Conservation (phyloP, 345 rosid genomes). For the Boechera stricta region DNA sequence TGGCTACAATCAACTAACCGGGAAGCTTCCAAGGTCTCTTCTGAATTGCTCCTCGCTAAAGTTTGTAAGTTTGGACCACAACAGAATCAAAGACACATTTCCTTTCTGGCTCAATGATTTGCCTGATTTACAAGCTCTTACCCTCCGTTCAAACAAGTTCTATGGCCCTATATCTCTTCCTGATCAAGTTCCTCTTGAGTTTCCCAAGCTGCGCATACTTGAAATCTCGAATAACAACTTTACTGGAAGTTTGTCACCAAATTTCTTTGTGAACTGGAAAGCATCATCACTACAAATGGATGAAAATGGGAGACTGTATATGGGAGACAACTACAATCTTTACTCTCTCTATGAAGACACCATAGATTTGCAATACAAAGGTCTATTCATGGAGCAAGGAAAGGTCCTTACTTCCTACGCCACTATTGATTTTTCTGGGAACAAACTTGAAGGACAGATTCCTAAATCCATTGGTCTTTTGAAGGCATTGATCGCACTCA, state of each 20-base stretch:
- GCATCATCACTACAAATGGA: not conserved
- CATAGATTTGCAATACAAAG: not conserved
- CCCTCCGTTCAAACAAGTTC: slow-evolving; percentile 33
- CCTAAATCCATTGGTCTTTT: not conserved
- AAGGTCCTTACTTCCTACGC: not conserved
- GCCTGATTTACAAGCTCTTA: not conserved
- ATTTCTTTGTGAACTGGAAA: not conserved
- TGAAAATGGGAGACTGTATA: not conserved
- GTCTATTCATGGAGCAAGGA: not conserved
- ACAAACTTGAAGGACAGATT: not conserved
- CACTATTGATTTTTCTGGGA: not conserved
- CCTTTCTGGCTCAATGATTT: slow-evolving; percentile 26
- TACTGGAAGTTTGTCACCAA: not conserved
- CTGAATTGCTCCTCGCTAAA: not conserved
- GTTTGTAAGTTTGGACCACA: slow-evolving; percentile 6
- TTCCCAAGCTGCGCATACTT: slow-evolving; percentile 8
- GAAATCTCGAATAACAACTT: not conserved
- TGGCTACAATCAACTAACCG: slow-evolving; percentile 13
- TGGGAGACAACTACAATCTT: not conserved
- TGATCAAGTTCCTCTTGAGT: not conserved
- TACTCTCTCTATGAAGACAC: not conserved
- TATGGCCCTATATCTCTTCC: slow-evolving; percentile 15
- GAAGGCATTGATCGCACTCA: not conserved
- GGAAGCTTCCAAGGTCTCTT: slow-evolving; percentile 17
- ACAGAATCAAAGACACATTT: slow-evolving; percentile 13